These are phyloP conservation scores for Wallacemonas rigidus DNA, from an alignment of 208 protist genomes.

Conservation along the genomic window DNA sequence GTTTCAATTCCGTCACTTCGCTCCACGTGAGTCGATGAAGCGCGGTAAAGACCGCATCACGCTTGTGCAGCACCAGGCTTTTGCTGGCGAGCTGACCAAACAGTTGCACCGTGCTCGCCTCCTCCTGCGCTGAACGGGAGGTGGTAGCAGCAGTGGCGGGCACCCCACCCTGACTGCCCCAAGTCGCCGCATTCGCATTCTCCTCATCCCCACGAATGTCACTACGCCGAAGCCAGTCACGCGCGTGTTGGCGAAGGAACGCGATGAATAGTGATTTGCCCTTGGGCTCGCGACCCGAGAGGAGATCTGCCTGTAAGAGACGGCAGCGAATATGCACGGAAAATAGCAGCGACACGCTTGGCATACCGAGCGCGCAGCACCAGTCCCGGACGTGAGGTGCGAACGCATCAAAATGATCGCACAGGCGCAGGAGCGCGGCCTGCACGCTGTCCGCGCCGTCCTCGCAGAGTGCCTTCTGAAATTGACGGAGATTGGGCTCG, in stretches of 20 bases:
- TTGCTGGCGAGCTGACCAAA: conserved; percentile 13
- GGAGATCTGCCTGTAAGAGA: conserved; percentile 62
- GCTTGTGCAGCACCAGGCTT: conserved; percentile 30
- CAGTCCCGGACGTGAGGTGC: conserved; percentile 42
- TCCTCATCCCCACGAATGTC: not conserved
- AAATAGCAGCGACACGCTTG: conserved; percentile 35
- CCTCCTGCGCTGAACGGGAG: not conserved
- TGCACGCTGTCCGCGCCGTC: not conserved
- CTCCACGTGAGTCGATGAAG: conserved; percentile 73
- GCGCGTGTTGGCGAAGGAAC: conserved; percentile 53
- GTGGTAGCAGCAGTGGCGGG: not conserved
- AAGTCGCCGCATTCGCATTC: too few relatives aligned
- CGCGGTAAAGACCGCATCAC: conserved; percentile 53
- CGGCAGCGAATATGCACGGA: conserved; percentile 56
- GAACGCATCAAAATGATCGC: conserved; percentile 5
- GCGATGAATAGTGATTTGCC: conserved; percentile 47
- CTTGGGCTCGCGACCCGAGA: conserved; percentile 57
- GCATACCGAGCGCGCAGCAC: conserved; percentile 41
- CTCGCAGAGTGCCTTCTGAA: conserved; percentile 20
- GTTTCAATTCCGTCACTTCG: conserved; percentile 52
- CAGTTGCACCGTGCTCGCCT: conserved; percentile 13
- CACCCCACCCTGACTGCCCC: not conserved
- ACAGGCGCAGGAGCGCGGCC: conserved; percentile 2
- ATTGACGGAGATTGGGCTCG: conserved; percentile 21
- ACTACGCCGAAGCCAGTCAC: conserved; percentile 19